phyloP scores from a whole-genome alignment of 768 basidiomycete species.

The Clavaria fumosa region DNA sequence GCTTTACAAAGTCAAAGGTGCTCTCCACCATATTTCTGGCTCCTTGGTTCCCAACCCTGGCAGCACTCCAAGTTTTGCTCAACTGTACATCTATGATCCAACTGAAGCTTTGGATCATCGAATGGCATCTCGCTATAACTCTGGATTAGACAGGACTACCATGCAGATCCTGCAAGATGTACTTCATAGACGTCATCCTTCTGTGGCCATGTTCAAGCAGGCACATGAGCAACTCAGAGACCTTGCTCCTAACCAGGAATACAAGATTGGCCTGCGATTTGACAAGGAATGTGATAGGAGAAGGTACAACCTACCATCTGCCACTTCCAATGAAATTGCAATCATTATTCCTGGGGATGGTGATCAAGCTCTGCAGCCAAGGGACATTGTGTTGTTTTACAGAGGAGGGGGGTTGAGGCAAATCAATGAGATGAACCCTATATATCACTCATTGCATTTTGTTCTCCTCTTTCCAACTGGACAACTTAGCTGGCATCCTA shows the following conservation, averaged over 20 bases:
- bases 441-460: too few relatives aligned
- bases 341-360: constrained; percentile 27
- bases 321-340: too few relatives aligned
- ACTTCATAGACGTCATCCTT: constrained; percentile 8
- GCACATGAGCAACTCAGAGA: constrained; percentile 13
- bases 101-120: constrained; percentile 12
- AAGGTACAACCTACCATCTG: too few relatives aligned
- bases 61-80: constrained; percentile 16
- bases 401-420: too few relatives aligned
- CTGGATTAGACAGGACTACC: constrained; percentile 6
- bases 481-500: too few relatives aligned
- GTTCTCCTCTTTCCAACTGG: too few relatives aligned
- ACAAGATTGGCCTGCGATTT: constrained; percentile 5
- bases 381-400: too few relatives aligned
- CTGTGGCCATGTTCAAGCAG: too few relatives aligned
- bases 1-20: too few relatives aligned
- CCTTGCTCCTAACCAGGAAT: neutral
- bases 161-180: constrained; percentile 13
- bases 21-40: constrained; percentile 19
- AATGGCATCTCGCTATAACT: constrained; percentile 7
- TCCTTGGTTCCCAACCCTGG: constrained; percentile 18
- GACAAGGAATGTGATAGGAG: too few relatives aligned
- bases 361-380: too few relatives aligned
- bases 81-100: constrained; percentile 28
- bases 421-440: too few relatives aligned